Conservation (phyloP, 2,329 filamentous ascomycete species). For the Graphiopsis chlorocephala region DNA sequence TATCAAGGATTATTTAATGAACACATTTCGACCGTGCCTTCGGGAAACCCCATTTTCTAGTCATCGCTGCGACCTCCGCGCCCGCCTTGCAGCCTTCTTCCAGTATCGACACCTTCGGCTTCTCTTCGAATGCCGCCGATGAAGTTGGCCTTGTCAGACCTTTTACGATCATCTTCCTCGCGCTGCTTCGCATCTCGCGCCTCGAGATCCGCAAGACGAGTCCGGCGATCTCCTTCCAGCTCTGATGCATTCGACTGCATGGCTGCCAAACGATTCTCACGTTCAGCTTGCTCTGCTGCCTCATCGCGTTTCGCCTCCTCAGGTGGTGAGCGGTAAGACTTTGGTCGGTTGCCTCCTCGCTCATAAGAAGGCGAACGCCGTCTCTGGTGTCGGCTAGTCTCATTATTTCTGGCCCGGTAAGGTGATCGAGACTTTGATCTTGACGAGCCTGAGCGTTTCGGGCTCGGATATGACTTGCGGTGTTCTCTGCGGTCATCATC, state of each 20-base stretch:
- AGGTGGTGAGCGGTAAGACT: constrained; percentile 28
- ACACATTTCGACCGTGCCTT: not conserved
- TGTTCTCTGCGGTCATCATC: constrained; percentile 32
- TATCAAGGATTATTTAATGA: not conserved
- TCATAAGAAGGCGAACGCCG: constrained; percentile 24
- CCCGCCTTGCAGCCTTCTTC: constrained; percentile 26
- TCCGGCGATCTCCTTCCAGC: constrained; percentile 67
- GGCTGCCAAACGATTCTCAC: constrained; percentile 37
- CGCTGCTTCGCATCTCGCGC: constrained; percentile 62
- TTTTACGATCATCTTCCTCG: constrained; percentile 61
- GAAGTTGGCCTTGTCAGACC: constrained; percentile 37
- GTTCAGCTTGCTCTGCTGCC: constrained; percentile 33
- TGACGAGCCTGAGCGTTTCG: constrained; percentile 35
- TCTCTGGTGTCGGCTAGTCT: constrained; percentile 18
- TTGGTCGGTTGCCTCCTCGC: constrained; percentile 19
- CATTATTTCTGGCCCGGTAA: constrained; percentile 19
- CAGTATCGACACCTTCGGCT: constrained; percentile 32
- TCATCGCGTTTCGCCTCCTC: constrained; percentile 20
- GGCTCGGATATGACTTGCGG: constrained; percentile 34
- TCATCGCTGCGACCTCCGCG: constrained; percentile 23
- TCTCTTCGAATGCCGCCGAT: constrained; percentile 34
- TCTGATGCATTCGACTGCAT: constrained; percentile 50
- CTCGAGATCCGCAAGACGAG: constrained; percentile 64
- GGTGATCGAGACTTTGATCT: constrained; percentile 35
- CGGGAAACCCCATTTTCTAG: not conserved